phyloP scores from a whole-genome alignment of 805 yeast species.

The Candida patagonica region DNA sequence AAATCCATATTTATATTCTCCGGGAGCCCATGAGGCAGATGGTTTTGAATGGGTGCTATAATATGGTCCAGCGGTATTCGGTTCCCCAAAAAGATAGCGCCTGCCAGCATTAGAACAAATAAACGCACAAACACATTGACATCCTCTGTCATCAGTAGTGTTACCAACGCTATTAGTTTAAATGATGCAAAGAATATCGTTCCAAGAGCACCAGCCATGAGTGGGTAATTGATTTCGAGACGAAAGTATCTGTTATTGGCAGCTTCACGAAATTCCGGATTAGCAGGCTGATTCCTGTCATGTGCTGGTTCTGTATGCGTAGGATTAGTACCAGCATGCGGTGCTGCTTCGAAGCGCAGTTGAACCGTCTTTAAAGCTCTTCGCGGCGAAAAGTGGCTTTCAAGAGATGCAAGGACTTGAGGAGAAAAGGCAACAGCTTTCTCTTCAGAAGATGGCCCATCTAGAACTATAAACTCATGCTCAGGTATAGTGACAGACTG shows the following conservation, averaged over 20 bases:
- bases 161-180: neutral
- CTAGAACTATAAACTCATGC: neutral
- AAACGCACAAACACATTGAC: neutral
- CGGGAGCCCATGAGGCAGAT: neutral
- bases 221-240: neutral
- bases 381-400: neutral
- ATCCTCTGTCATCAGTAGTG: neutral
- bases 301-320: neutral
- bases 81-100: too few species aligned
- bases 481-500: neutral
- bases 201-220: too few species aligned
- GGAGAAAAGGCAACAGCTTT: conserved; percentile 1
- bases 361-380: neutral
- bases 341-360: neutral
- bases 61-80: too few species aligned
- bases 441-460: neutral
- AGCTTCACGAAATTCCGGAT: neutral
- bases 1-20: neutral
- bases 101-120: too few species aligned
- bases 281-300: neutral
- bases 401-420: neutral
- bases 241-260: neutral
- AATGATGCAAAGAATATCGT: conserved; percentile 1
- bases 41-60: neutral
- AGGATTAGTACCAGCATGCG: neutral